phyloP scores from a whole-genome alignment of 257 asterid species.

The Forsythia suspensa region DNA sequence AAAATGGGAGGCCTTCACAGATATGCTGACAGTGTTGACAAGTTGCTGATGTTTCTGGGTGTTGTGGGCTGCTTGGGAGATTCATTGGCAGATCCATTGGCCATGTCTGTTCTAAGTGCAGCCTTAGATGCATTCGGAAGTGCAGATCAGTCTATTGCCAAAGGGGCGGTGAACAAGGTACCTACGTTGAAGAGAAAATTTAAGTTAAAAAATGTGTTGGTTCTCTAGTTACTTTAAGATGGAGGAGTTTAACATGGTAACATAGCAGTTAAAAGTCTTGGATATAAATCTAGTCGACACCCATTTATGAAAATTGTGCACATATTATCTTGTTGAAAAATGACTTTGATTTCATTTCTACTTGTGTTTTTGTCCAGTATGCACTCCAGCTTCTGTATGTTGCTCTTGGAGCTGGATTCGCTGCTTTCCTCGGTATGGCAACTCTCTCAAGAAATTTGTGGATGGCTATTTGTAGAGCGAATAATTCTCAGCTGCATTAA shows the following conservation, averaged over 20 bases:
- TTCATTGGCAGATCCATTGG: conserved; percentile 33
- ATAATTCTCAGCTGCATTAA: too few species aligned
- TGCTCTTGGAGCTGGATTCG: conserved; percentile 35
- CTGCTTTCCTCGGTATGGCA: conserved; percentile 34
- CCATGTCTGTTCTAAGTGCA: conserved; percentile 36
- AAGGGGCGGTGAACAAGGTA: conserved; percentile 35
- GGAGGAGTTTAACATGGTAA: background rate
- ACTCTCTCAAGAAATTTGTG: conserved; percentile 3
- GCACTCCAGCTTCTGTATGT: conserved; percentile 38
- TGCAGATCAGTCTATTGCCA: conserved; percentile 26
- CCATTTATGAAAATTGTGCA: background rate
- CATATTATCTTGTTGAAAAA: background rate
- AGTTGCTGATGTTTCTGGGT: conserved; percentile 36
- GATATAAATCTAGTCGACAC: background rate
- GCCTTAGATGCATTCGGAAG: conserved; percentile 44
- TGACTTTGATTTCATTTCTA: background rate
- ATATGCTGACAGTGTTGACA: conserved; percentile 38
- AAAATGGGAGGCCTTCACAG: conserved; percentile 34
- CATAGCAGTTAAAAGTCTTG: background rate
- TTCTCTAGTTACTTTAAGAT: background rate
- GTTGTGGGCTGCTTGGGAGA: conserved; percentile 34
- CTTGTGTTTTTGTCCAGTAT: conserved; percentile 30
- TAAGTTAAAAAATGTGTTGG: background rate
- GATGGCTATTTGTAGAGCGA: background rate
- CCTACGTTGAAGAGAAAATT: background rate